These are phyloP conservation scores for Triticum dicoccoides DNA, from an alignment of 176 grass and related monocot genomes.

Conservation along the genomic window DNA sequence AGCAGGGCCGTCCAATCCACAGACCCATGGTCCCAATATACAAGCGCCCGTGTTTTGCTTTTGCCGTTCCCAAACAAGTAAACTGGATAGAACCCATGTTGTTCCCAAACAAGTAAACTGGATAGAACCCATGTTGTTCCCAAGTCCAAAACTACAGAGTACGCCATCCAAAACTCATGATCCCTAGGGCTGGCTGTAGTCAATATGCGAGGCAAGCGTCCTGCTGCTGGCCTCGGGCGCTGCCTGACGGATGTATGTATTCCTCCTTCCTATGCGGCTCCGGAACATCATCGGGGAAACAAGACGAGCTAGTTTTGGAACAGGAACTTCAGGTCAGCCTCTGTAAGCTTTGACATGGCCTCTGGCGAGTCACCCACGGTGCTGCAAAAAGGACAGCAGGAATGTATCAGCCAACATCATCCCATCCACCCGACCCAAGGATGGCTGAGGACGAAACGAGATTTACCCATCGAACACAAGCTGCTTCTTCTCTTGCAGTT, in stretches of 20 bases:
- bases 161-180: not conserved
- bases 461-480: conserved; percentile 90
- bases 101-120: not conserved
- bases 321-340: conserved; percentile 71
- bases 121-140: not conserved
- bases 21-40: not conserved
- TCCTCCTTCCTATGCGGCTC: not conserved
- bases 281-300: not conserved
- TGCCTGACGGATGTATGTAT: not conserved
- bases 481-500: conserved; percentile 84
- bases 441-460: not conserved
- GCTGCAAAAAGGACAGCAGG: conserved; percentile 14
- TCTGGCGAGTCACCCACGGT: conserved; percentile 67
- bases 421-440: not conserved
- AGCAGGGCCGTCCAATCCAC: not conserved
- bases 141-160: not conserved
- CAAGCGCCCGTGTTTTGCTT: not conserved
- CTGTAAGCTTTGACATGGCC: conserved; percentile 79
- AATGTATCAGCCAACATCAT: conserved; percentile 5
- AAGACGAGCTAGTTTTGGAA: conserved; percentile 50
- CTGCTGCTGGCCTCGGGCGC: too few species aligned
- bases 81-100: not conserved
- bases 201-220: too few species aligned
- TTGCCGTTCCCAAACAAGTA: not conserved
- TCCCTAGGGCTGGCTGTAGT: not conserved